These are phyloP conservation scores for Globisporangium lucens DNA, from an alignment of 352 stramenopile genomes.

Conservation along the genomic window DNA sequence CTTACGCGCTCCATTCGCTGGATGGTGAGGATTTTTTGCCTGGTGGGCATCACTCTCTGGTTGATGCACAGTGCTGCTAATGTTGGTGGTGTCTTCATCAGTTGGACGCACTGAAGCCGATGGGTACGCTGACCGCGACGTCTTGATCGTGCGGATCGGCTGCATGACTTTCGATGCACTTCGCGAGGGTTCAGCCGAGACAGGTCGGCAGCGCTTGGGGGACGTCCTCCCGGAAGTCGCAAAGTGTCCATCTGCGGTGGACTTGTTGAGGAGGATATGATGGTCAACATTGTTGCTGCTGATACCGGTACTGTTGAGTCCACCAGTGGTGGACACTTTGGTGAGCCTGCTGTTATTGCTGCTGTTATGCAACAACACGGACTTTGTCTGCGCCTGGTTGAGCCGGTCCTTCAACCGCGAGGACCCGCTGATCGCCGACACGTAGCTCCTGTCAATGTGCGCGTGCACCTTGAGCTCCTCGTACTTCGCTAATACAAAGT, in stretches of 20 bases:
- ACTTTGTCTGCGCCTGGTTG: slow-evolving; percentile 49
- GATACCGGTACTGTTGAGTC: not conserved
- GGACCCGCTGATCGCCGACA: slow-evolving; percentile 63
- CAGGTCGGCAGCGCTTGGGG: slow-evolving; percentile 57
- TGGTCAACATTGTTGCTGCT: slow-evolving; percentile 2
- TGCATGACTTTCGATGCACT: slow-evolving; percentile 28
- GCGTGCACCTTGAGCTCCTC: slow-evolving; percentile 61
- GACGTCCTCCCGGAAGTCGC: slow-evolving; percentile 43
- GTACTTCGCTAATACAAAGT: slow-evolving; percentile 61
- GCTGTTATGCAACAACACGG: slow-evolving; percentile 11
- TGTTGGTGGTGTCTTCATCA: not conserved
- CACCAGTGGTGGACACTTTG: not conserved
- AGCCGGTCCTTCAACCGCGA: slow-evolving; percentile 45
- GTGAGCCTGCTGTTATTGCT: slow-evolving; percentile 10
- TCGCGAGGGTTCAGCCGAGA: slow-evolving; percentile 56
- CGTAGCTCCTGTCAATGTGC: slow-evolving; percentile 71
- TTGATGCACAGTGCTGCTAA: not conserved
- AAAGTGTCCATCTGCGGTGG: slow-evolving; percentile 9
- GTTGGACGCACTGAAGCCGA: slow-evolving; percentile 16
- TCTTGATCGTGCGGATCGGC: slow-evolving; percentile 43
- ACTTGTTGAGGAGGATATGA: not conserved
- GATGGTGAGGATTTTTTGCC: too few species aligned
- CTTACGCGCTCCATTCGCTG: not conserved
- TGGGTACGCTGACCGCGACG: slow-evolving; percentile 49
- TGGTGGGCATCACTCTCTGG: too few species aligned